These are phyloP conservation scores for Shiraia bambusicola DNA, from an alignment of 2,329 filamentous ascomycete genomes.

Conservation along the genomic window DNA sequence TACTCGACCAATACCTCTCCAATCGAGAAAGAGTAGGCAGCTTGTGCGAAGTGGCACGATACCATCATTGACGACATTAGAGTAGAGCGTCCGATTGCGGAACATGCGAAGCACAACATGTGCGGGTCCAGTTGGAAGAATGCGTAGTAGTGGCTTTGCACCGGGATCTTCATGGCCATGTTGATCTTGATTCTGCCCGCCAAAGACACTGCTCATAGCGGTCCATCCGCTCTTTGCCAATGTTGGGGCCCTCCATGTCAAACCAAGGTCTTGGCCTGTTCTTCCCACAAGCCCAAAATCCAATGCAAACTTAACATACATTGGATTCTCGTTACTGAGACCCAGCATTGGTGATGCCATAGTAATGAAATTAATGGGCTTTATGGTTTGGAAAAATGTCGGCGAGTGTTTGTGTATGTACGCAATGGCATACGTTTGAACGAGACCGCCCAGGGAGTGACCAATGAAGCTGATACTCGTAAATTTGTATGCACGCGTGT, in stretches of 20 bases:
- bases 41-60: slow-evolving; percentile 95
- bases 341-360: slow-evolving; percentile 87
- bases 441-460: slow-evolving; percentile 84
- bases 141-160: slow-evolving; percentile 83
- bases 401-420: slow-evolving; percentile 97
- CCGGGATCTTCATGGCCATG: slow-evolving; percentile 68
- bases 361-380: slow-evolving; percentile 86
- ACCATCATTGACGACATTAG: slow-evolving; percentile 95
- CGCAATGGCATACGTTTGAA: slow-evolving; percentile 92
- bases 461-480: slow-evolving; percentile 94
- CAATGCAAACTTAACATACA: slow-evolving; percentile 95
- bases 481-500: slow-evolving; percentile 70
- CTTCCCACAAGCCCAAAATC: slow-evolving; percentile 96
- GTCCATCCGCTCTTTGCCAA: slow-evolving; percentile 85
- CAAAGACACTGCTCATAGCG: slow-evolving; percentile 79
- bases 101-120: slow-evolving; percentile 86
- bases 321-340: slow-evolving; percentile 92
- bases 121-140: slow-evolving; percentile 87
- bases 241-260: slow-evolving; percentile 91
- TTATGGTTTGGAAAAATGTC: slow-evolving; percentile 81
- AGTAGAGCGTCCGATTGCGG: slow-evolving; percentile 87
- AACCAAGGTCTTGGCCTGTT: slow-evolving; percentile 89
- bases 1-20: slow-evolving; percentile 89
- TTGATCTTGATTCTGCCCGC: slow-evolving; percentile 59
- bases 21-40: slow-evolving; percentile 94